A percentile compares a stretch with the other conserved stretches of the same genome.
Evolutionary conservation across 116 monocot species (phyloP).

Genomic region (Dioscorea cayenensis): DNA sequence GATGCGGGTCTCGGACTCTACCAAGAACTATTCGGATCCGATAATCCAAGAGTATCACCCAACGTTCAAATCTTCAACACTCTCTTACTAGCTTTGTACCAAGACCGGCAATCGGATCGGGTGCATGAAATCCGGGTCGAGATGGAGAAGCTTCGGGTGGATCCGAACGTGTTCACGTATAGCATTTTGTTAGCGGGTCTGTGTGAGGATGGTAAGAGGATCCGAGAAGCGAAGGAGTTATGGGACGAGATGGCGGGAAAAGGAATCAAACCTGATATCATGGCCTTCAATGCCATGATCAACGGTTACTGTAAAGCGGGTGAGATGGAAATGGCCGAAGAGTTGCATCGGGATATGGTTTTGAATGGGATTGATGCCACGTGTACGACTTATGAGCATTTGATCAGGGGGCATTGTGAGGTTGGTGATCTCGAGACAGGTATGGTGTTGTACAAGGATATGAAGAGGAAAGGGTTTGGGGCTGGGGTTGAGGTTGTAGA

Average conservation of each 20-base stretch:
- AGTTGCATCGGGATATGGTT: conserved; percentile 42
- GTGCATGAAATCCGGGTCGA: conserved; percentile 21
- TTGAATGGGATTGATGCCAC: conserved; percentile 15
- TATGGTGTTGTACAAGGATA: conserved; percentile 32
- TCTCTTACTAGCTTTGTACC: conserved; percentile 40
- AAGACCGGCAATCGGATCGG: conserved; percentile 29
- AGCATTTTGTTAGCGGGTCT: conserved; percentile 50
- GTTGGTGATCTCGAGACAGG: conserved; percentile 25
- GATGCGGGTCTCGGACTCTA: conserved; percentile 39
- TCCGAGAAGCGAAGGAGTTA: conserved; percentile 28
- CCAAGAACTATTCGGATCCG: conserved; percentile 21
- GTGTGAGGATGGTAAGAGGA: conserved; percentile 32
- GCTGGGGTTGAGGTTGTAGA: conserved; percentile 24
- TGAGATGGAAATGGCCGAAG: conserved; percentile 42
- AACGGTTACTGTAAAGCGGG: conserved; percentile 32
- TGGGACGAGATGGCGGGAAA: conserved; percentile 50
- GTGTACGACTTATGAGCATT: conserved; percentile 33
- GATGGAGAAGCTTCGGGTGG: conserved; percentile 38
- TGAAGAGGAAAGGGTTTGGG: conserved; percentile 33
- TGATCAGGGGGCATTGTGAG: conserved; percentile 37
- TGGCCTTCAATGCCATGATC: conserved; percentile 63
- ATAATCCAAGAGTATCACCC: conserved; percentile 8
- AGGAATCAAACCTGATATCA: conserved; percentile 32
- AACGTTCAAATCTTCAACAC: conserved; percentile 48
- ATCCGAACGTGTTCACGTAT: conserved; percentile 44